These are phyloP conservation scores for Penicillium sp. DNA, from an alignment of 2,329 filamentous ascomycete species.

Conservation along the genomic window DNA sequence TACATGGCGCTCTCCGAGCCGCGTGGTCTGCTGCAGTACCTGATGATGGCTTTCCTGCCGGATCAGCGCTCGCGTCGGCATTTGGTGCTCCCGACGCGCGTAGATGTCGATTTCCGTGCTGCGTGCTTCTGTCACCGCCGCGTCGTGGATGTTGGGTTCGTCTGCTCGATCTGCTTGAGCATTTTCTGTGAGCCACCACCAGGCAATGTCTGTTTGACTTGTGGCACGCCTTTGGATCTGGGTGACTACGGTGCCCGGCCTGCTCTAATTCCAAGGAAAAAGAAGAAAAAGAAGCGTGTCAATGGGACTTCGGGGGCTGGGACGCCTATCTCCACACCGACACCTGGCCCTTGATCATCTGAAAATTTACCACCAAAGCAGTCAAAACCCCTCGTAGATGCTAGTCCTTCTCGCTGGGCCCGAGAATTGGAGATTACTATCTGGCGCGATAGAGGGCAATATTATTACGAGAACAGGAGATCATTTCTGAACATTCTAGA, in stretches of 20 bases:
- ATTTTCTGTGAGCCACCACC: conserved; percentile 74
- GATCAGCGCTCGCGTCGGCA: conserved; percentile 63
- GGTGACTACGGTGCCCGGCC: conserved; percentile 73
- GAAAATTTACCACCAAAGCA: neutral
- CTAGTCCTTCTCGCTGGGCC: conserved; percentile 11
- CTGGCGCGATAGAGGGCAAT: too few relatives aligned
- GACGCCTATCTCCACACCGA: conserved; percentile 58
- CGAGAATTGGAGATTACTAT: conserved; percentile 5
- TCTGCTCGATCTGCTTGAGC: conserved; percentile 93
- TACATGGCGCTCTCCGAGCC: conserved; percentile 64
- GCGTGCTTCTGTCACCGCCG: conserved; percentile 94
- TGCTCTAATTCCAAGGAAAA: conserved; percentile 67
- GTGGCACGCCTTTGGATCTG: conserved; percentile 74
- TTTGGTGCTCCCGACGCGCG: conserved; percentile 74
- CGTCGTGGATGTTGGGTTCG: conserved; percentile 88
- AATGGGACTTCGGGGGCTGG: conserved; percentile 51
- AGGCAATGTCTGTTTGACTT: conserved; percentile 73
- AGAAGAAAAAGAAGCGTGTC: conserved; percentile 70
- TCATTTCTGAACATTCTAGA: too few relatives aligned
- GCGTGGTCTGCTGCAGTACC: conserved; percentile 77
- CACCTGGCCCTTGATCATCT: conserved; percentile 32
- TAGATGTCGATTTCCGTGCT: conserved; percentile 92
- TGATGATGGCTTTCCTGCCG: conserved; percentile 91
- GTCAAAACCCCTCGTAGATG: neutral
- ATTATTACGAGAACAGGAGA: too few relatives aligned